Percentiles rank a stretch among this genome's conserved stretches.
These are phyloP conservation scores for Copromyces sp. DNA, from an alignment of 495 filamentous ascomycete species.

Conservation along the genomic window DNA sequence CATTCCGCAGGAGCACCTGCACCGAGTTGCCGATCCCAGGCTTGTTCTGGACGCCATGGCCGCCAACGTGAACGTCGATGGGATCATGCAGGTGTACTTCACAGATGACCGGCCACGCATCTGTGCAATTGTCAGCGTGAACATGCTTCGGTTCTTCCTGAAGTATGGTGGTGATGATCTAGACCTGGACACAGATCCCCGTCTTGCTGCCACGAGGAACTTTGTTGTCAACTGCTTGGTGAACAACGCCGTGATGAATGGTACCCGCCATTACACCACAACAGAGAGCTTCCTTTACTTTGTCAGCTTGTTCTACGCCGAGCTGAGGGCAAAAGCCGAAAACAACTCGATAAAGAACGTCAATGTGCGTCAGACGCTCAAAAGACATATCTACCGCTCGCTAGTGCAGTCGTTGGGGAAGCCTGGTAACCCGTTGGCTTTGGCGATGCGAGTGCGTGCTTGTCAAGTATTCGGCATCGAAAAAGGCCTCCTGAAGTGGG, in stretches of 20 bases:
- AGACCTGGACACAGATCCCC: background rate
- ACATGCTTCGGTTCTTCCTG: conserved; percentile 15
- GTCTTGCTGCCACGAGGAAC: background rate
- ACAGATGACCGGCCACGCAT: conserved; percentile 2
- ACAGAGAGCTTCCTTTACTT: background rate
- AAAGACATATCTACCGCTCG: background rate
- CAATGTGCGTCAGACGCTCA: background rate
- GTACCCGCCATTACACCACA: background rate
- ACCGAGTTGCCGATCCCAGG: conserved; percentile 4
- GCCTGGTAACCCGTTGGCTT: background rate
- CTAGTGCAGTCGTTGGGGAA: background rate
- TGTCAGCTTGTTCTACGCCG: background rate
- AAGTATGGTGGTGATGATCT: conserved; percentile 1
- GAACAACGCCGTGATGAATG: background rate
- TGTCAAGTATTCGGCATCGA: background rate
- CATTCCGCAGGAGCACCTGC: conserved; percentile 2
- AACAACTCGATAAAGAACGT: background rate
- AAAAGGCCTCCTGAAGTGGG: background rate
- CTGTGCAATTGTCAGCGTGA: conserved; percentile 10
- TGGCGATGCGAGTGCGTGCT: background rate
- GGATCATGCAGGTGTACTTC: conserved; percentile 17
- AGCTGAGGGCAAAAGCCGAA: background rate
- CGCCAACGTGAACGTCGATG: conserved; percentile 8
- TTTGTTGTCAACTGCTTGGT: background rate
- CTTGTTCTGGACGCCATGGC: conserved; percentile 1